These are phyloP conservation scores for Pestalotiopsis fici DNA, from an alignment of 2,329 filamentous ascomycete species.

Conservation along the genomic window DNA sequence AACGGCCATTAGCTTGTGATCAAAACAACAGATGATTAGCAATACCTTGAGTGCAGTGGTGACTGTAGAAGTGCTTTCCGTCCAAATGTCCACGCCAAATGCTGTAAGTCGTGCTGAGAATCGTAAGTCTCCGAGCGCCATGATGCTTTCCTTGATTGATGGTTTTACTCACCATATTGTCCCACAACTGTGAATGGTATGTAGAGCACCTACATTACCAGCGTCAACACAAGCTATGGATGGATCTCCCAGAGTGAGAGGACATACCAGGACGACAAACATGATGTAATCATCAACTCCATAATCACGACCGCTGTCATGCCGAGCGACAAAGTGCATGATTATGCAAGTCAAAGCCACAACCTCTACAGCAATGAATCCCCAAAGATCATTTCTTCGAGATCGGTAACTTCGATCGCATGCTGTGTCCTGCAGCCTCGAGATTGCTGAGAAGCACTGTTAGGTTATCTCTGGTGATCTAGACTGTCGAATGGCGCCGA, in stretches of 20 bases:
- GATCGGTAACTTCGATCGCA: conserved; percentile 33
- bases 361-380: conserved; percentile 35
- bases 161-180: conserved; percentile 27
- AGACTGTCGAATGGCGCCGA: neutral
- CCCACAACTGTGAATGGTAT: conserved; percentile 31
- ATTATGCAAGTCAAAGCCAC: conserved; percentile 34
- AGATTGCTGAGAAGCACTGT: conserved; percentile 25
- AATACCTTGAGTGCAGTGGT: conserved; percentile 30
- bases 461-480: neutral
- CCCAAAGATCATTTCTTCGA: conserved; percentile 31
- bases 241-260: neutral
- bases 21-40: neutral
- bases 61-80: conserved; percentile 25
- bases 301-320: conserved; percentile 28
- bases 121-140: neutral
- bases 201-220: conserved; percentile 24
- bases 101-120: conserved; percentile 23
- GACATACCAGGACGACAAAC: conserved; percentile 32
- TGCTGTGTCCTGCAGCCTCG: conserved; percentile 29
- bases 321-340: conserved; percentile 37
- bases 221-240: conserved; percentile 30
- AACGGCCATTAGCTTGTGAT: neutral
- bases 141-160: neutral
- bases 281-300: conserved; percentile 42
- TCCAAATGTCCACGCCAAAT: conserved; percentile 41